Evolutionary conservation across 1,284 basidiomycete genomes (phyloP), one percentile per base, ranked within the genome.

Genomic region (Irpex sp.): DNA sequence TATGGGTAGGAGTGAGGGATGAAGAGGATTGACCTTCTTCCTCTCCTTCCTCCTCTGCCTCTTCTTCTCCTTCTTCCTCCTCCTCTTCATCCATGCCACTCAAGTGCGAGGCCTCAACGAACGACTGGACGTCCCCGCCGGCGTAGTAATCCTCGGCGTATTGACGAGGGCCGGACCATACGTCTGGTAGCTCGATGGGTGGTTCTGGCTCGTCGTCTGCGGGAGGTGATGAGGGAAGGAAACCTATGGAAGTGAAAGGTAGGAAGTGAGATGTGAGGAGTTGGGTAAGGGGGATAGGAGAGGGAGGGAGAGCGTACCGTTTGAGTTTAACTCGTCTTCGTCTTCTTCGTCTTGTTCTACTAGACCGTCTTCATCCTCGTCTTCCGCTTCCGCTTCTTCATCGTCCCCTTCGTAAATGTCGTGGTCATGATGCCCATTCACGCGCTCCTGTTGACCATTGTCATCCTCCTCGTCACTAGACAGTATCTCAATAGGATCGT

Each of bases 111-210:
- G 74, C 55, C 59, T 70, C 65, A 48, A 62, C 48, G 1, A 61
- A 56, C 34, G 61, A 65, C 3, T 64, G 64, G 1, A 71, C 54
- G 60, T 79, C 77, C 0, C 78, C 77, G 9, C 78, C 77, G 3
- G 77, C 69, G 62, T 44, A 44, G 5, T 44, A 44, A 8, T 85
- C 84, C 71, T 86, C 81, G 0, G 84, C 84, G 67, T 79, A 85
- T 2, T 73, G 79, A 44, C 74, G 75, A 1, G 83, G 81, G 11
- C 80, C 81, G 31, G 69, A 72, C 85, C 84, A 86, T 15, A 80
- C 80, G 70, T 86, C 82, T 9, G 69, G 71, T 5, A 86, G 70
- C 5, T 81, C 79, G 3, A 79, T 61, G 1, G 66, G 58, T n/a
- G 65, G 58, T 4, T 21, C 51, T 9, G 57, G 15, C 8, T 62